Percentiles rank a stretch among this genome's conserved stretches.
These are phyloP conservation scores for Dryas alaskensis DNA, from an alignment of 306 rosid genomes.

Conservation along the genomic window DNA sequence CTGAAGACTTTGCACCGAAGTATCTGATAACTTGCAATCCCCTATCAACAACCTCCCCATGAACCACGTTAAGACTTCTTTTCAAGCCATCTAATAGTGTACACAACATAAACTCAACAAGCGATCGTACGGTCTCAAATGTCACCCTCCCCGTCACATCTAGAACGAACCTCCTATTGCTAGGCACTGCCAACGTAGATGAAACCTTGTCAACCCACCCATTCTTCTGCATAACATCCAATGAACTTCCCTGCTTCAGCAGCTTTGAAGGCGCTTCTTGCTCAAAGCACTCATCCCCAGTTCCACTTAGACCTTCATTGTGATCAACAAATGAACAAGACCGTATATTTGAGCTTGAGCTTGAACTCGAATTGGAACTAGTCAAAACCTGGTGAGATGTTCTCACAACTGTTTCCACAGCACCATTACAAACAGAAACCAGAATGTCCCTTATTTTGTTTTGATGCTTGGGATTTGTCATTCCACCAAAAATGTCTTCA, in stretches of 20 bases:
- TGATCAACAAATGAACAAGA: constrained; percentile 30
- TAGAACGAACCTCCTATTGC: constrained; percentile 63
- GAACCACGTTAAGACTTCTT: constrained; percentile 50
- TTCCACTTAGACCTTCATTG: constrained; percentile 22
- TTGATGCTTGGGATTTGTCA: constrained; percentile 76
- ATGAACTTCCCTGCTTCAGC: constrained; percentile 25
- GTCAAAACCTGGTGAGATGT: constrained; percentile 82
- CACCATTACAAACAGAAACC: constrained; percentile 75
- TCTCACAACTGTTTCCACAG: constrained; percentile 78
- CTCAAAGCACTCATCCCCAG: constrained; percentile 28
- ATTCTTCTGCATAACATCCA: constrained; percentile 30
- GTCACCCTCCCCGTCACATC: constrained; percentile 89
- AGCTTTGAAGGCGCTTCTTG: constrained; percentile 37
- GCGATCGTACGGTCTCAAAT: constrained; percentile 62
- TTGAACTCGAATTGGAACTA: constrained; percentile 23
- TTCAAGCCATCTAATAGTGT: constrained; percentile 60
- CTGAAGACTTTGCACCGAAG: constrained; percentile 73
- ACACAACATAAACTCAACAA: constrained; percentile 59
- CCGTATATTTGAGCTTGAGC: constrained; percentile 20
- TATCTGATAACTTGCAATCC: constrained; percentile 68
- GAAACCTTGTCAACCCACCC: constrained; percentile 66
- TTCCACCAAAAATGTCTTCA: constrained; percentile 67
- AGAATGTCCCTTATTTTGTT: constrained; percentile 56
- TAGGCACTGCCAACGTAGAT: constrained; percentile 74
- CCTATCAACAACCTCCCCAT: constrained; percentile 55